Base-by-base conservation (phyloP, 2,329 filamentous ascomycete species). In the Aspergillus unguis region DNA sequence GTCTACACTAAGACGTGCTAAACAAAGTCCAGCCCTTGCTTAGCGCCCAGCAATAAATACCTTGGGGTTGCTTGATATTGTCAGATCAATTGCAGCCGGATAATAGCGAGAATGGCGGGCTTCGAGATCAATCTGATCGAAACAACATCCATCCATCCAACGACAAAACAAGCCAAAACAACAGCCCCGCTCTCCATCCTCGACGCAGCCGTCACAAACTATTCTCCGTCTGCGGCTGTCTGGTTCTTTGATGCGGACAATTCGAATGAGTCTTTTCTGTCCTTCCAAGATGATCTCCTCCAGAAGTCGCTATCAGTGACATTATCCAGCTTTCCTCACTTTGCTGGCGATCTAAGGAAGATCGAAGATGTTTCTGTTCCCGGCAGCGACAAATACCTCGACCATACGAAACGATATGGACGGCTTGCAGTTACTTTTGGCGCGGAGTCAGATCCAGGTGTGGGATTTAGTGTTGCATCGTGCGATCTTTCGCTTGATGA, bases 361-460 rank as follows among this genome's bases (percentile, higher is more conserved):
- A 31, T 37, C 32, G 28, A 35, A 9, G 23, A 46, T 25, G 10
- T 36, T 6, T 25, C 27, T 3, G 26, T 25, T 9, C 37, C 37
- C 6, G 17, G 8, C 37, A 40, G 26, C 17, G 23, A 40, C 10
- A 23, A 23, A 17, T 40, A 26, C 7, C 17, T 25, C 5, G 33
- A 42, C 3, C 47, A 49, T 17, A 49, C 47, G 4, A 58, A 56
- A 35, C 62, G 60, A 3, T 64, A 53, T 71, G 70, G 69, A 66
- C 71, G 38, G 57, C 68, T 5, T 46, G 59, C 59, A 52, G 45
- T 61, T 53, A 53, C 64, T 5, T 75, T 72, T 54, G 72, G 73
- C 35, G 60, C 64, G 2, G 17, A 60, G 0, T 48, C 59, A 6
- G 77, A 79, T 56, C 71, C 72, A 3, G 77, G 77, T 0, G 70